phyloP scores from a whole-genome alignment of 2,329 filamentous ascomycete species.

The Colletotrichum lindemuthianum region DNA sequence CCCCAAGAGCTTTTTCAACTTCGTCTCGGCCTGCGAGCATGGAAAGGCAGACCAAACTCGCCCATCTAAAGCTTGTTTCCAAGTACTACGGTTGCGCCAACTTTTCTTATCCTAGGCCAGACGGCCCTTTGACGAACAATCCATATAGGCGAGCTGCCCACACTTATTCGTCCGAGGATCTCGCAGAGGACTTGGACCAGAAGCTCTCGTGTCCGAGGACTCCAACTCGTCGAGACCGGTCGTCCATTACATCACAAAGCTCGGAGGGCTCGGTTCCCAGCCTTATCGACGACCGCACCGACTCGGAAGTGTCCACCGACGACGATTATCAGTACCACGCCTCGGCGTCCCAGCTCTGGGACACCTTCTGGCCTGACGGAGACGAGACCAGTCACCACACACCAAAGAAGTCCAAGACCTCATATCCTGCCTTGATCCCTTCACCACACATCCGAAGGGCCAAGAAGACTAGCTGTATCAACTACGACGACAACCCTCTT shows the following conservation, averaged over 20 bases:
- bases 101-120: slow-evolving; percentile 51
- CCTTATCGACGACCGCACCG: slow-evolving; percentile 60
- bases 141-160: slow-evolving; percentile 33
- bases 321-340: slow-evolving; percentile 61
- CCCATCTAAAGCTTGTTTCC: slow-evolving; percentile 51
- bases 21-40: slow-evolving; percentile 41
- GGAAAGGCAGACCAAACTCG: slow-evolving; percentile 49
- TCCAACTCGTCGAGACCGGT: slow-evolving; percentile 44
- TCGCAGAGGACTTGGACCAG: slow-evolving; percentile 20
- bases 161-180: slow-evolving; percentile 33
- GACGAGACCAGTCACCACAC: slow-evolving; percentile 22
- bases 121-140: slow-evolving; percentile 35
- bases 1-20: slow-evolving; percentile 18
- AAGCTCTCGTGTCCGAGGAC: slow-evolving; percentile 23
- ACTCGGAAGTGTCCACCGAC: slow-evolving; percentile 61
- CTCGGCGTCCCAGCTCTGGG: slow-evolving; percentile 59
- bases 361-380: slow-evolving; percentile 57
- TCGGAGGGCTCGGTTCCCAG: slow-evolving; percentile 59
- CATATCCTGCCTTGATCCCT: slow-evolving; percentile 36
- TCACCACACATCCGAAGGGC: slow-evolving; percentile 36
- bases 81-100: slow-evolving; percentile 53
- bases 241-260: slow-evolving; percentile 49
- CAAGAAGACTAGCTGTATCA: slow-evolving; percentile 35
- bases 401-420: slow-evolving; percentile 27
- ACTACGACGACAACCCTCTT: slow-evolving; percentile 40